These are phyloP conservation scores for Amphichorda felina DNA, from an alignment of 2,329 filamentous ascomycete species.

Conservation along the genomic window DNA sequence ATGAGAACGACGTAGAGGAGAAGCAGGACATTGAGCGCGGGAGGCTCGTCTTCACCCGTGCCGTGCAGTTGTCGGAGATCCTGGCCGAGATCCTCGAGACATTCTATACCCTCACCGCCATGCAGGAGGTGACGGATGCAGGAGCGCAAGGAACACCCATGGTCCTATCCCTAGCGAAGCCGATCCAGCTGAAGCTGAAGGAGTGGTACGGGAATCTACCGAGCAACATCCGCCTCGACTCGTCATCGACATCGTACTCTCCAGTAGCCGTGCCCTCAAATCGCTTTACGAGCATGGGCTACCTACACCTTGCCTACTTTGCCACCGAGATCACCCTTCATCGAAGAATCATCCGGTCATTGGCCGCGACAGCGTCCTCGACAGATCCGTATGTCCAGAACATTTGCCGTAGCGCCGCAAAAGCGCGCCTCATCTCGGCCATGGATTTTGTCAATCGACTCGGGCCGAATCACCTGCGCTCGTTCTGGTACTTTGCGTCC, in stretches of 20 bases:
- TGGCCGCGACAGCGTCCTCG: conserved; percentile 31
- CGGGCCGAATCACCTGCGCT: conserved; percentile 71
- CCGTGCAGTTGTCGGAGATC: conserved; percentile 64
- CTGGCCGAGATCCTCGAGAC: conserved; percentile 72
- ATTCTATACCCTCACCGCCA: conserved; percentile 71
- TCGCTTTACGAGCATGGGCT: conserved; percentile 53
- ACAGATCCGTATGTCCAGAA: conserved; percentile 75
- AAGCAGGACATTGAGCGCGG: conserved; percentile 56
- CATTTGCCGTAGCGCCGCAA: conserved; percentile 87
- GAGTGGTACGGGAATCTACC: conserved; percentile 72
- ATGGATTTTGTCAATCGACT: conserved; percentile 97
- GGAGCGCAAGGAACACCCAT: conserved; percentile 60
- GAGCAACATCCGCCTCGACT: conserved; percentile 53
- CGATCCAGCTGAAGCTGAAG: conserved; percentile 71
- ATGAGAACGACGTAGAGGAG: conserved; percentile 48
- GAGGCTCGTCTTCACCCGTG: conserved; percentile 59
- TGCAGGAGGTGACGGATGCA: conserved; percentile 53
- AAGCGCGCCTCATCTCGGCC: conserved; percentile 84
- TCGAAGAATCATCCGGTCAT: conserved; percentile 76
- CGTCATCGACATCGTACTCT: conserved; percentile 16
- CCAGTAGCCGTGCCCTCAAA: conserved; percentile 19
- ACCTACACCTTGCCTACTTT: conserved; percentile 85
- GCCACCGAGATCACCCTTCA: conserved; percentile 91
- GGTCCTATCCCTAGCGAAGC: conserved; percentile 65
- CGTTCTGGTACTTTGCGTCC: conserved; percentile 86